These are phyloP conservation scores for Talaromyces sp. DNA, from an alignment of 2,329 filamentous ascomycete species.

Conservation along the genomic window DNA sequence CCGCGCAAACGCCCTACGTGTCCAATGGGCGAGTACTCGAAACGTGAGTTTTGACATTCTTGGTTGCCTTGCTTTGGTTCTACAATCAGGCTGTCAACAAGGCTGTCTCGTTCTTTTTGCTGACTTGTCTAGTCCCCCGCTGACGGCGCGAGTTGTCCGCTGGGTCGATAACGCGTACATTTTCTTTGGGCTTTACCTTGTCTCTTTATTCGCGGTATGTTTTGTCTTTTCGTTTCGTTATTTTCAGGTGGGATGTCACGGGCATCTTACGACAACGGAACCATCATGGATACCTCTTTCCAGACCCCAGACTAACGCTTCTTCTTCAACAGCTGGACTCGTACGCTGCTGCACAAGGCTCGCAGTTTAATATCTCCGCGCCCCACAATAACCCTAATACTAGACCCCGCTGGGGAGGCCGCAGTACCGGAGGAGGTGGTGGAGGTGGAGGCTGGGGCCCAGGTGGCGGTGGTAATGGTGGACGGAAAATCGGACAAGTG, in stretches of 20 bases:
- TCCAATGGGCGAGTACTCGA: constrained; percentile 37
- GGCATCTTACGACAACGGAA: background rate
- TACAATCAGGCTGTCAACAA: background rate
- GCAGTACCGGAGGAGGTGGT: constrained; percentile 22
- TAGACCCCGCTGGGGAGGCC: constrained; percentile 23
- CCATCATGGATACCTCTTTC: background rate
- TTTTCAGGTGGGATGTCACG: background rate
- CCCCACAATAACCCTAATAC: constrained; percentile 21
- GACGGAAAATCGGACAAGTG: constrained; percentile 39
- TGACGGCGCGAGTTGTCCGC: constrained; percentile 39
- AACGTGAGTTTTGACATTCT: constrained; percentile 21
- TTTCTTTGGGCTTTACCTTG: constrained; percentile 47
- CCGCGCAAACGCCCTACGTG: constrained; percentile 27
- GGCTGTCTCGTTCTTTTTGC: constrained; percentile 3
- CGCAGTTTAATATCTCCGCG: constrained; percentile 41
- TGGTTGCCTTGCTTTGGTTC: background rate
- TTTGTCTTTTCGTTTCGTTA: constrained; percentile 5
- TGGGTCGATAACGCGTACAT: constrained; percentile 41
- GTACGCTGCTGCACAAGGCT: constrained; percentile 41
- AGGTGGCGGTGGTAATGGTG: constrained; percentile 26
- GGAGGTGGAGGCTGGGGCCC: constrained; percentile 25
- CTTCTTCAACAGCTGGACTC: constrained; percentile 36
- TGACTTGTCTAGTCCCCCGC: constrained; percentile 34
- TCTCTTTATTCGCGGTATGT: constrained; percentile 45
- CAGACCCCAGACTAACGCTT: background rate